Base-by-base conservation (phyloP, 2,329 filamentous ascomycete species). In the Neofusicoccum ribis region DNA sequence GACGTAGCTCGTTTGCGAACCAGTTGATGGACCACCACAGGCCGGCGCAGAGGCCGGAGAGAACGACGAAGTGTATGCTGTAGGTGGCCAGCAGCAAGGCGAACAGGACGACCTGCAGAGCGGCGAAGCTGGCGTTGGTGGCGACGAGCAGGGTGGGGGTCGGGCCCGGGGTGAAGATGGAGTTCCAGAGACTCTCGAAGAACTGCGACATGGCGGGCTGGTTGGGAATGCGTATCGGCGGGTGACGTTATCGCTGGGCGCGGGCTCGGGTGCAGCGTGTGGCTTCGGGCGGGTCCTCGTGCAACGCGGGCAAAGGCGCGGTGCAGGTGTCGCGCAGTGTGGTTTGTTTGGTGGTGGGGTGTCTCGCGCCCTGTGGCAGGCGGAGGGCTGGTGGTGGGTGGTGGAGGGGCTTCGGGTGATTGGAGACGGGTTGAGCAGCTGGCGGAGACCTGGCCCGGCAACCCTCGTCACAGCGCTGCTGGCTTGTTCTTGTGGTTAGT, bases 21-120 rank as follows among this genome's bases (percentile, higher is more conserved):
- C 95, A 99, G 85, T 98, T 98, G 80, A 98, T 93, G 65, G 91
- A 88, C 82, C 87, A 93, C 95, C 95, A 99, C 41, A 98, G 84
- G 4, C 91, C 91, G 37, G 82, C 93, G 68, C 88, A 92, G 9
- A 99, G 83, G 66, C 89, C 73, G 12, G 92, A 96, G 5, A 99
- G 86, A 65, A 94, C 84, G 68, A 92, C 77, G 74, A 97, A 97
- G 83, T 98, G 95, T 69, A 96, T 85, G 80, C 91, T 96, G 79
- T 90, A 88, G 7, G 94, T 99, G 65, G 88, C 89, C 70, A 92
- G 67, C 61, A 98, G 86, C 68, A 99, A 89, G 63, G 80, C 78
- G 69, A 92, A 79, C 70, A 98, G 88, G 47, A 96, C 84, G 68
- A 90, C 67, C 78, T 98, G 95, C 17, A 99, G 89, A 47, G 88